Percentiles rank a stretch among this genome's conserved stretches.
Conservation (phyloP, 2,329 filamentous ascomycete species). For the Cordyceps fumosorosea region DNA sequence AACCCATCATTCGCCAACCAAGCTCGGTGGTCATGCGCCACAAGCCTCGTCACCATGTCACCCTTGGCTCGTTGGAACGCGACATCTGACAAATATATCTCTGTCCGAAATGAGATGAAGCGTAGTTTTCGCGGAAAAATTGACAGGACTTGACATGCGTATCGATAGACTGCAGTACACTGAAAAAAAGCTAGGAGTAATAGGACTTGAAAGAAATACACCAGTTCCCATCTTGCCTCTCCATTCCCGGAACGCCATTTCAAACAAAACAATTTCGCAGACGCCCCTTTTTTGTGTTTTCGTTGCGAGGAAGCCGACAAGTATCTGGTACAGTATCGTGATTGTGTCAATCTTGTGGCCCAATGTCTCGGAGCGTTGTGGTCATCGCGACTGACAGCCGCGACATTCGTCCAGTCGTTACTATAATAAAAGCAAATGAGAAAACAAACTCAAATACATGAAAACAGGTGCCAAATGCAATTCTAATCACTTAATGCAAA, state of each 20-base stretch:
- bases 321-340: background rate
- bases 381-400: background rate
- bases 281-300: constrained; percentile 18
- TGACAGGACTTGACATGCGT: background rate
- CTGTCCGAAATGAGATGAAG: background rate
- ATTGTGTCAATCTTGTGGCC: background rate
- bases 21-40: background rate
- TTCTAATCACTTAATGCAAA: constrained; percentile 8
- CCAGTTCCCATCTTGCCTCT: constrained; percentile 23
- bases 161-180: constrained; percentile 9
- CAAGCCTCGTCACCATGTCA: constrained; percentile 9
- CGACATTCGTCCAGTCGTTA: background rate
- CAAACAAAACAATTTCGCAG: constrained; percentile 15
- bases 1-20: background rate
- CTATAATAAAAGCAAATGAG: background rate
- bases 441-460: constrained; percentile 9
- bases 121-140: background rate
- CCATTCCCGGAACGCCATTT: constrained; percentile 26
- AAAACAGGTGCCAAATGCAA: background rate
- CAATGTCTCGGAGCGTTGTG: background rate
- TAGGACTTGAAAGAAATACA: constrained; percentile 3
- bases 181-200: constrained; percentile 8
- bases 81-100: background rate
- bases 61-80: constrained; percentile 16
- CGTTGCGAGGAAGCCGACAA: background rate